Evolutionary conservation across 805 yeast genomes (phyloP).

Genomic region (Saccharomyces mikatae): DNA sequence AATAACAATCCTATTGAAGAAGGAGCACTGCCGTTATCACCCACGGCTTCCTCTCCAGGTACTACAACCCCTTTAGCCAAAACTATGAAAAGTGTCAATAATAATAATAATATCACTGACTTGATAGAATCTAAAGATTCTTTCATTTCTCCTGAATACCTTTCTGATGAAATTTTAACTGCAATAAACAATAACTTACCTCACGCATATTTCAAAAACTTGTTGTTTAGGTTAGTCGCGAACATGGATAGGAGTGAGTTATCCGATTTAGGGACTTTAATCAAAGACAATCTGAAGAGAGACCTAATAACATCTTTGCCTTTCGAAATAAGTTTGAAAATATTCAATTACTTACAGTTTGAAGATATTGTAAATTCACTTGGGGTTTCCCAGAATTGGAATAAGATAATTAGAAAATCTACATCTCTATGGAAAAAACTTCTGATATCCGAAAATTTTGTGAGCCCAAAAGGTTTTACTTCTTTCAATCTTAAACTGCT

Average conservation of each 20-base stretch:
- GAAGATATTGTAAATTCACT: slow-evolving; percentile 52
- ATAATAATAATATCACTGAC: background rate
- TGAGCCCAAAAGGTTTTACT: slow-evolving; percentile 38
- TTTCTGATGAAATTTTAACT: slow-evolving; percentile 10
- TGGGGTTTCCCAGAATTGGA: slow-evolving; percentile 66
- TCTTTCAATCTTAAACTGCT: slow-evolving; percentile 11
- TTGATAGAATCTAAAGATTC: background rate
- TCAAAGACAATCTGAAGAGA: slow-evolving; percentile 44
- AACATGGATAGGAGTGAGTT: slow-evolving; percentile 23
- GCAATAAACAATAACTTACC: slow-evolving; percentile 11
- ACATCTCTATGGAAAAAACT: slow-evolving; percentile 63
- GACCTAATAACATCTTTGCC: slow-evolving; percentile 72
- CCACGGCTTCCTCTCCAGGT: slow-evolving; percentile 28
- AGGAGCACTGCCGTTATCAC: slow-evolving; percentile 26
- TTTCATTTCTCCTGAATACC: background rate
- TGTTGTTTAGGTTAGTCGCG: slow-evolving; percentile 24
- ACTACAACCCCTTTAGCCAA: slow-evolving; percentile 7
- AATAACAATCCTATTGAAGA: slow-evolving; percentile 9
- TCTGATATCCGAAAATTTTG: slow-evolving; percentile 53
- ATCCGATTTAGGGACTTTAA: slow-evolving; percentile 25
- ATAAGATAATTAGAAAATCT: slow-evolving; percentile 48
- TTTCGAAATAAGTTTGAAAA: slow-evolving; percentile 57
- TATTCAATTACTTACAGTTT: slow-evolving; percentile 58
- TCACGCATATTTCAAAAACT: slow-evolving; percentile 13
- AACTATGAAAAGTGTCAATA: background rate